These are phyloP conservation scores for Lactuca sativa DNA, from an alignment of 129 eudicot genomes.

Conservation along the genomic window DNA sequence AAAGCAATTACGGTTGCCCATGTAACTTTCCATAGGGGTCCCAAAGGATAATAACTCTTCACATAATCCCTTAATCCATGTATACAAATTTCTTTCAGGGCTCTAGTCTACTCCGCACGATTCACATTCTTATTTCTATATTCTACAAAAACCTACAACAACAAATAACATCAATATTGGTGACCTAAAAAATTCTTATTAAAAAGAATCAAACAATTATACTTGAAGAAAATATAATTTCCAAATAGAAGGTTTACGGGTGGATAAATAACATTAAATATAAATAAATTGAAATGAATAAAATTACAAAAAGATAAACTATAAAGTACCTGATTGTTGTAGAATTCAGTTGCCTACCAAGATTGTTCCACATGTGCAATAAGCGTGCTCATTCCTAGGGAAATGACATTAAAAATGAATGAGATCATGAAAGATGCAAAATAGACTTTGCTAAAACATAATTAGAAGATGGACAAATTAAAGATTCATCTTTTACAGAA, in stretches of 20 bases:
- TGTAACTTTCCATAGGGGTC: conserved; percentile 92
- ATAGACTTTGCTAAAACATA: not conserved
- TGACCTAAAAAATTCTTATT: not conserved
- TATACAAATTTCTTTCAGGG: conserved; percentile 79
- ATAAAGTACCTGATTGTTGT: conserved; percentile 75
- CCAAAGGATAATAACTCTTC: conserved; percentile 79
- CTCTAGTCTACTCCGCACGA: conserved; percentile 96
- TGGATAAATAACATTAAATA: too few relatives aligned
- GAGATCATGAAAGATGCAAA: conserved; percentile 2
- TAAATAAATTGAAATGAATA: too few relatives aligned
- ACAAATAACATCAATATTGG: conserved; percentile 9
- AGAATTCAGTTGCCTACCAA: conserved; percentile 93
- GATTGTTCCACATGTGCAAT: conserved; percentile 90
- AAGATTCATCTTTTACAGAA: too few relatives aligned
- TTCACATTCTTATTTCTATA: conserved; percentile 77
- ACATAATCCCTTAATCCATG: conserved; percentile 91
- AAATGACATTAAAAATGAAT: conserved; percentile 18
- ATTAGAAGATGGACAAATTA: too few relatives aligned
- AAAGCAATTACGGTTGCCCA: conserved; percentile 49
- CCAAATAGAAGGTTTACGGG: too few relatives aligned
- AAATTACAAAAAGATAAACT: not conserved
- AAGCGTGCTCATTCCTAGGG: conserved; percentile 88
- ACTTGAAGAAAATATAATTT: too few relatives aligned
- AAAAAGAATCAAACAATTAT: not conserved
- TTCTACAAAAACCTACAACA: conserved; percentile 80